Evolutionary conservation across 2,329 filamentous ascomycete species (phyloP).

Genomic region (Venturia pyrina): DNA sequence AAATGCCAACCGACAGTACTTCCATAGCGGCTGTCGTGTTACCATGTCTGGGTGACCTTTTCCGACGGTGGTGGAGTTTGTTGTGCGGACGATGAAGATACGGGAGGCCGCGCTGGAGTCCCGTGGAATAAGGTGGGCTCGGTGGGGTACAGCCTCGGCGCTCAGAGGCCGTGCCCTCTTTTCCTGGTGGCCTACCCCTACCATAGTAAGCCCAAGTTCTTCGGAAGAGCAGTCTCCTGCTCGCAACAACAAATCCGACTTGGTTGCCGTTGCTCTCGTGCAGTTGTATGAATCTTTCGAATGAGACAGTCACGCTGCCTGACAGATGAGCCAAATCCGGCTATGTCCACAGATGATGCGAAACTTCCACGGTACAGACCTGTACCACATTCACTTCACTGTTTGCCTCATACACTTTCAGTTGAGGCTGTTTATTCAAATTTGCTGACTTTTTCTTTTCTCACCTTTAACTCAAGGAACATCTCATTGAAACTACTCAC

Average conservation of each 20-base stretch:
- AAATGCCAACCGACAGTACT: background rate
- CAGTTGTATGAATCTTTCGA: background rate
- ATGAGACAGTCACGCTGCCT: background rate
- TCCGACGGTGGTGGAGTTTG: background rate
- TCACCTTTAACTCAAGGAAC: background rate
- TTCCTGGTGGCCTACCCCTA: background rate
- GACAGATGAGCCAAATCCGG: background rate
- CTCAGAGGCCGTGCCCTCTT: background rate
- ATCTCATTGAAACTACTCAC: background rate
- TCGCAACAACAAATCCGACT: background rate
- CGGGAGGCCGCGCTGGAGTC: too few relatives aligned
- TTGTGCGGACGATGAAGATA: background rate
- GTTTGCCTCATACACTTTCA: background rate
- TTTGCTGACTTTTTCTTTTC: too few relatives aligned
- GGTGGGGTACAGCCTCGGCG: background rate
- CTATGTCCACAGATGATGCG: background rate
- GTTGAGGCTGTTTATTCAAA: background rate
- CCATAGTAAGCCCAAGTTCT: background rate
- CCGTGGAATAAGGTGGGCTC: too few relatives aligned
- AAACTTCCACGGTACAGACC: background rate
- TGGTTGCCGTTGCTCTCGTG: background rate
- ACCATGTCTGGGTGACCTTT: background rate
- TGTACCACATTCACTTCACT: background rate
- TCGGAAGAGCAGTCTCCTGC: background rate
- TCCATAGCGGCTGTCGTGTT: background rate